These are phyloP conservation scores for Rhododendron ovatum DNA, from an alignment of 148 eudicot genomes.

Conservation along the genomic window DNA sequence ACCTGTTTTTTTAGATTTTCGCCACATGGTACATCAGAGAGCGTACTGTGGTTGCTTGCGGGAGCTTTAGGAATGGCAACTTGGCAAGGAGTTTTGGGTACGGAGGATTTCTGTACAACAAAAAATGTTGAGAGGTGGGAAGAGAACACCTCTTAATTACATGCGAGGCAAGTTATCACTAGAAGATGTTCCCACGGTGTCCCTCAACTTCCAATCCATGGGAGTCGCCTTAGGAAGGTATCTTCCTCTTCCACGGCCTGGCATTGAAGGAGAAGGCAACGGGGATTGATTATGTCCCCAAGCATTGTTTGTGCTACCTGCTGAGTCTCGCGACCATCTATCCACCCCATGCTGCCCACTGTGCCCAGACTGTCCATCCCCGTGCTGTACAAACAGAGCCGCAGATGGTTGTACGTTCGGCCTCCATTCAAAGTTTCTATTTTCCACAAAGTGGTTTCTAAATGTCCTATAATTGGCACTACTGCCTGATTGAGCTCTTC, in stretches of 20 bases:
- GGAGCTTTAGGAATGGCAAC: neutral
- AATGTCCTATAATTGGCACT: neutral
- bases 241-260: neutral
- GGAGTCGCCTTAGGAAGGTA: neutral
- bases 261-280: neutral
- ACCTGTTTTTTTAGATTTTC: neutral
- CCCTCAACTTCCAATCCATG: neutral
- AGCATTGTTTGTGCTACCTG: neutral
- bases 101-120: neutral
- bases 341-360: neutral
- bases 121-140: neutral
- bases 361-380: neutral
- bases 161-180: neutral
- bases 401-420: neutral
- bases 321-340: neutral
- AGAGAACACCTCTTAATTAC: neutral
- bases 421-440: neutral
- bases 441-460: neutral
- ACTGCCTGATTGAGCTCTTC: neutral
- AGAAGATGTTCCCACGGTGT: neutral
- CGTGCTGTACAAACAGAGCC: neutral
- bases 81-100: neutral
- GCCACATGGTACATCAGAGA: neutral
- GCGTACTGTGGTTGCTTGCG: neutral
- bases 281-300: neutral